Base-by-base conservation (phyloP, 2,329 filamentous ascomycete species). In the Claviceps digitariae region DNA sequence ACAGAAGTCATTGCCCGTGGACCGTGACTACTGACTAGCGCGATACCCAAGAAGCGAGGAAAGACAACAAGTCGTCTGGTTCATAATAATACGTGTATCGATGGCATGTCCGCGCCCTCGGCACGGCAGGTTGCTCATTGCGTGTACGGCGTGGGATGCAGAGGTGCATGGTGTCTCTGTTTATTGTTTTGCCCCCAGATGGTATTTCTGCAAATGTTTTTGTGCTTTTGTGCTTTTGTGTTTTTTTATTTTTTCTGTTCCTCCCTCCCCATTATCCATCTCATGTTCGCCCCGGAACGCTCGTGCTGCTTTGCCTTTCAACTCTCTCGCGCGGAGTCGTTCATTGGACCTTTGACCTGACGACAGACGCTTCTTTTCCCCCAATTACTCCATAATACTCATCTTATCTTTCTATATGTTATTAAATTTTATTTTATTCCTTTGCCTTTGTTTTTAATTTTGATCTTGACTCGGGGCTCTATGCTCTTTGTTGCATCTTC, bases 21-120 rank as follows among this genome's bases (percentile, higher is more conserved):
- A 44, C 21, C 21, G 21, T 25, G 41, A 44, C 21, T 25, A 17
- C 8, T 15, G n/a, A 34, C 29, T 45, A 36, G 50, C 38, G 50
- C 27, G 40, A 51, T 15, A 20, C 15, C 9, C 7, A 13, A 8
- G 15, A 38, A 20, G 7, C 5, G 10, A 27, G 9, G 15, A 38
- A 40, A 40, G 31, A 52, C 50, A 47, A 46, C 44, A 29, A 41
- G 34, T 17, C 41, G 21, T 34, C 31, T 34, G 10, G 31, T 25
- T 44, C 21, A 52, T 15, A 38, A 27, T 7, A 46, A 46, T n/a
- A 21, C 50, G 43, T 44, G 23, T 27, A 21, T 23, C 38, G 27
- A 53, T 54, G 52, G 52, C 21, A 34, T 50, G 52, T 47, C 29
- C 2, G 5, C 31, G 31, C 6, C 38, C n/a, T 49, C 38, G n/a